A percentile compares a stretch with the other conserved stretches of the same genome.
These are phyloP conservation scores for Oenanthe javanica DNA, from an alignment of 140 eudicot genomes.

Conservation along the genomic window DNA sequence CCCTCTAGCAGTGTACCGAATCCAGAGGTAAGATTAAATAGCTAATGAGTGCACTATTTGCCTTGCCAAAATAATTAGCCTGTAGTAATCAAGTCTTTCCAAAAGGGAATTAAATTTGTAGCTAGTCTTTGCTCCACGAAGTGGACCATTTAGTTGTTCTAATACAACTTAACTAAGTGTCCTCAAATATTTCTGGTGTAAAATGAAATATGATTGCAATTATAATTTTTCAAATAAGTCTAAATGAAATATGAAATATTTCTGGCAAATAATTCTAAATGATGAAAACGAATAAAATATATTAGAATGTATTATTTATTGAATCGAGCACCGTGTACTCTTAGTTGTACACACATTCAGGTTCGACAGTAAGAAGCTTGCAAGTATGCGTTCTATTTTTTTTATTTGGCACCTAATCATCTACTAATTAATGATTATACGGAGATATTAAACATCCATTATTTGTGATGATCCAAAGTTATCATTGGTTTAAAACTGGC, in stretches of 20 bases:
- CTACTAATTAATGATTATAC: neutral
- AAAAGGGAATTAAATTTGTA: neutral
- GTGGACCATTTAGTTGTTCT: neutral
- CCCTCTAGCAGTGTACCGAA: constrained; percentile 56
- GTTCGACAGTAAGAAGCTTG: neutral
- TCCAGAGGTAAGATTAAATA: constrained; percentile 53
- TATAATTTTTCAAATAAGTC: neutral
- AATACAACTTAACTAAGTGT: neutral
- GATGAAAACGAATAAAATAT: neutral
- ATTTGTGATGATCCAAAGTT: neutral
- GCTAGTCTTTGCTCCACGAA: neutral
- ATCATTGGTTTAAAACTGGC: neutral
- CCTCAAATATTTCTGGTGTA: neutral
- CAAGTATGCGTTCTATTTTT: neutral
- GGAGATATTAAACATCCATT: neutral
- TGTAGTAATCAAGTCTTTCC: neutral
- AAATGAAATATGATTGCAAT: neutral
- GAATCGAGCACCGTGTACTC: neutral
- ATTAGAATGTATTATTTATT: neutral
- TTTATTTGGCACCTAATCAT: neutral
- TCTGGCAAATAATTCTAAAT: neutral
- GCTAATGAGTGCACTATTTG: neutral
- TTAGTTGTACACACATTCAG: neutral
- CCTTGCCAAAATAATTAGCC: neutral
- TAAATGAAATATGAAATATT: too few relatives aligned